Evolutionary conservation across 2,329 filamentous ascomycete genomes (phyloP).

Genomic region (Coniosporium tulheliwenetii): DNA sequence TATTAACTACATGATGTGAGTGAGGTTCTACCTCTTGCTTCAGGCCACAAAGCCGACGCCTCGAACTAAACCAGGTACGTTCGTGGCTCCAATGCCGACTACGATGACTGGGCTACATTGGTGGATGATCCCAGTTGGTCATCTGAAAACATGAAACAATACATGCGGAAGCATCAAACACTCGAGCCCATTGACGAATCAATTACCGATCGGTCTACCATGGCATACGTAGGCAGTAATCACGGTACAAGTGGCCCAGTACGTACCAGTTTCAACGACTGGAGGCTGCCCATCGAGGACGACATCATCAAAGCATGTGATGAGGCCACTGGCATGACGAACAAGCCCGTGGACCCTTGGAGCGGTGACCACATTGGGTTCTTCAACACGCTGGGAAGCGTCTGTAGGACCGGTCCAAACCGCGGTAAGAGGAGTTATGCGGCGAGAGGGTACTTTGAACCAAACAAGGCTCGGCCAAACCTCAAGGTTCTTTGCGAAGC

Average conservation of each 20-base stretch:
- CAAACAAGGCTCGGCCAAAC: slow-evolving; percentile 13
- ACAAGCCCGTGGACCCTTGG: slow-evolving; percentile 16
- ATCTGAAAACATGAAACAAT: slow-evolving; percentile 30
- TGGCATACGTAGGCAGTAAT: slow-evolving; percentile 10
- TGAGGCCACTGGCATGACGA: slow-evolving; percentile 13
- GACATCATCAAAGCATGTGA: slow-evolving; percentile 19
- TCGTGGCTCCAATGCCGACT: slow-evolving; percentile 15
- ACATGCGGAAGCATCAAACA: slow-evolving; percentile 23
- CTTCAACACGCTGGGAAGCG: slow-evolving; percentile 15
- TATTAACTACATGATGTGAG: slow-evolving; percentile 21
- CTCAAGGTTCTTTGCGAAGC: slow-evolving; percentile 16
- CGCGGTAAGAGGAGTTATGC: slow-evolving; percentile 15
- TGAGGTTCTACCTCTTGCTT: too few relatives aligned
- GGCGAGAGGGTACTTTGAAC: slow-evolving; percentile 15
- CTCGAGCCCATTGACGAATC: slow-evolving; percentile 12
- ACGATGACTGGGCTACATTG: slow-evolving; percentile 19
- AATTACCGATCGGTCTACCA: slow-evolving; percentile 11
- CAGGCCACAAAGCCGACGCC: too few relatives aligned
- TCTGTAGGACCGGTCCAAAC: slow-evolving; percentile 13
- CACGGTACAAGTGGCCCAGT: slow-evolving; percentile 14
- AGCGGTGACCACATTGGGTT: slow-evolving; percentile 17
- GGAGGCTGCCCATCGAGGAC: slow-evolving; percentile 20
- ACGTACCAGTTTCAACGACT: slow-evolving; percentile 17
- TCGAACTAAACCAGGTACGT: slow-evolving; percentile 7
- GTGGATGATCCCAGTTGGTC: slow-evolving; percentile 21